Conservation (phyloP, 345 rosid species). For the Brassica rapa region DNA sequence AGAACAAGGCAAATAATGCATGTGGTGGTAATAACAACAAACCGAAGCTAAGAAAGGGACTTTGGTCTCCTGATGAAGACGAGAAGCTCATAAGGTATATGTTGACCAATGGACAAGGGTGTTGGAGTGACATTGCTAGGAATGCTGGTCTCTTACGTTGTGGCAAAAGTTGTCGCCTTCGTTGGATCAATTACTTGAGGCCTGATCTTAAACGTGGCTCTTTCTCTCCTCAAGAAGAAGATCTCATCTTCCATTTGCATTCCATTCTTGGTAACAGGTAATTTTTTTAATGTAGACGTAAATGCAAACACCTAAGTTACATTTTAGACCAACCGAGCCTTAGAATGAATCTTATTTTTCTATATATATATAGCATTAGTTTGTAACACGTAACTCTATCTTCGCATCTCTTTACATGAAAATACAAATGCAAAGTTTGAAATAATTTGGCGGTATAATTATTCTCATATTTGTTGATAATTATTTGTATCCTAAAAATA, state of each 20-base stretch:
- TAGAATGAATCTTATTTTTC: not conserved
- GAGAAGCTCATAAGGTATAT: conserved; percentile 74
- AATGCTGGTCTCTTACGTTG: conserved; percentile 80
- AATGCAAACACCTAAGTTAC: not conserved
- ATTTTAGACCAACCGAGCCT: not conserved
- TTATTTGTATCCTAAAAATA: not conserved
- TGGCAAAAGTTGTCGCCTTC: conserved; percentile 85
- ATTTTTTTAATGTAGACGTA: not conserved
- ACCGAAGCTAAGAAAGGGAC: conserved; percentile 64
- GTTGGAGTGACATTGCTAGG: conserved; percentile 82
- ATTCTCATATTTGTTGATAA: not conserved
- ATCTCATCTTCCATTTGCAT: conserved; percentile 73
- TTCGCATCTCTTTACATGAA: not conserved
- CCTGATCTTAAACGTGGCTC: conserved; percentile 87
- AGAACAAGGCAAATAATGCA: conserved; percentile 24
- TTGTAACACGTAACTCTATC: not conserved
- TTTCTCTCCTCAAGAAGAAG: conserved; percentile 73
- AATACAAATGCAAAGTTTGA: not conserved
- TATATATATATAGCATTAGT: not conserved
- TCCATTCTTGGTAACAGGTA: conserved; percentile 85
- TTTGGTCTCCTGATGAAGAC: conserved; percentile 91
- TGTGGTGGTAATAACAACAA: conserved; percentile 36
- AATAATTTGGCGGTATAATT: not conserved
- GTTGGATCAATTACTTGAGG: conserved; percentile 80
- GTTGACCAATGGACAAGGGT: conserved; percentile 77